Evolutionary conservation across 768 basidiomycete genomes (phyloP).

Genomic region (Termitomyces sp.): DNA sequence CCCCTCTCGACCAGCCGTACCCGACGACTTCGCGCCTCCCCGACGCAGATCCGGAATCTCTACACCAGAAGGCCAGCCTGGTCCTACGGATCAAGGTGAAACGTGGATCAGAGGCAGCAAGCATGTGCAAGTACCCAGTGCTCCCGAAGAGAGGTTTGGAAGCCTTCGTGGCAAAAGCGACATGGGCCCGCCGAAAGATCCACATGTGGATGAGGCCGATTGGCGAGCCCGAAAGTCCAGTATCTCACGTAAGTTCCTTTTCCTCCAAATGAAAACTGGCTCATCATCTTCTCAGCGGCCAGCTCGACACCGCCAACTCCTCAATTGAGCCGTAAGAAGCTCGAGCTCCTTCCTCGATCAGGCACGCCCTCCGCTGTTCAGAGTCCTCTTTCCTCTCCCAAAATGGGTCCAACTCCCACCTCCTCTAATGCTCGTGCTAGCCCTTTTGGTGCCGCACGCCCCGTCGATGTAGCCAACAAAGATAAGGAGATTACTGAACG

Average conservation of each 20-base stretch:
- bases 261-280: not conserved
- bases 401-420: slow-evolving; percentile 46
- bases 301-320: slow-evolving; percentile 79
- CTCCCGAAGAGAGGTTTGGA: slow-evolving; percentile 39
- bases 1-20: slow-evolving; percentile 27
- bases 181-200: slow-evolving; percentile 45
- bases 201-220: slow-evolving; percentile 51
- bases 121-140: slow-evolving; percentile 52
- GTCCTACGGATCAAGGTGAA: slow-evolving; percentile 73
- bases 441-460: slow-evolving; percentile 87
- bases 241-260: slow-evolving; percentile 49
- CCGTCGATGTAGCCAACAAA: slow-evolving; percentile 74
- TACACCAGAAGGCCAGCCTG: slow-evolving; percentile 32
- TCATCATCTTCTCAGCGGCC: slow-evolving; percentile 37
- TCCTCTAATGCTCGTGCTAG: slow-evolving; percentile 41
- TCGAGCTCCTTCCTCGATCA: slow-evolving; percentile 82
- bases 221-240: slow-evolving; percentile 60
- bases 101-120: slow-evolving; percentile 71
- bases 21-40: slow-evolving; percentile 45
- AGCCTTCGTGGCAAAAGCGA: slow-evolving; percentile 46
- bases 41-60: slow-evolving; percentile 56
- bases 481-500: slow-evolving; percentile 75
- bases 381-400: slow-evolving; percentile 76
- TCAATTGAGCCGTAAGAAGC: slow-evolving; percentile 69
- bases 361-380: slow-evolving; percentile 58